Evolutionary conservation across 768 basidiomycete species (phyloP).

Genomic region (Lentinus tigrinus): DNA sequence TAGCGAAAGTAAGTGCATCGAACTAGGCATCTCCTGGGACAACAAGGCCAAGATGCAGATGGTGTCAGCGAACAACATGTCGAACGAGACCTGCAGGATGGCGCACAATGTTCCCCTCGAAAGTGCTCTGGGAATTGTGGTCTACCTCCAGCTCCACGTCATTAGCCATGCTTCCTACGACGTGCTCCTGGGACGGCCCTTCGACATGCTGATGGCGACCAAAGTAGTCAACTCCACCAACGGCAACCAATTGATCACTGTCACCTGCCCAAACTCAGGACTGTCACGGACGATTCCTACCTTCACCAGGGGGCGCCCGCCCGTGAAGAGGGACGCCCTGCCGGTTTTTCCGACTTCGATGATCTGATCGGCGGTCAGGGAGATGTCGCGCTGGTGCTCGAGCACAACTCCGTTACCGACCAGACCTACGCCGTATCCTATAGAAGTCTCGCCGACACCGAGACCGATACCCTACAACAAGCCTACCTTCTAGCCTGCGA

Average conservation of each 20-base stretch:
- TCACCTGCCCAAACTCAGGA: conserved; percentile 12
- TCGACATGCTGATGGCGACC: not conserved
- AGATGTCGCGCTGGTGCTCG: not conserved
- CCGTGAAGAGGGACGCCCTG: not conserved
- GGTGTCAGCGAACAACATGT: not conserved
- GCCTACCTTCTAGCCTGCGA: not conserved
- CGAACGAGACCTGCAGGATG: not conserved
- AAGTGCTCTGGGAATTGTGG: not conserved
- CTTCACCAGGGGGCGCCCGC: not conserved
- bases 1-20: not conserved
- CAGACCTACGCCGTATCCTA: not conserved
- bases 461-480: not conserved
- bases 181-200: not conserved
- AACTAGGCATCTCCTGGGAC: not conserved
- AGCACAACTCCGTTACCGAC: not conserved
- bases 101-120: not conserved
- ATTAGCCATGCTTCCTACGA: not conserved
- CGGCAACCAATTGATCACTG: not conserved
- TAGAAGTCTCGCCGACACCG: not conserved
- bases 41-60: not conserved
- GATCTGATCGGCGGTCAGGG: not conserved
- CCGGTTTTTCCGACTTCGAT: not conserved
- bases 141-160: not conserved
- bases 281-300: not conserved
- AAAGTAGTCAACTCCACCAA: not conserved